A percentile compares a stretch with the other conserved stretches of the same genome.
phyloP scores from a whole-genome alignment of 2,329 filamentous ascomycete species.

The Decorospora gaudefroyi region DNA sequence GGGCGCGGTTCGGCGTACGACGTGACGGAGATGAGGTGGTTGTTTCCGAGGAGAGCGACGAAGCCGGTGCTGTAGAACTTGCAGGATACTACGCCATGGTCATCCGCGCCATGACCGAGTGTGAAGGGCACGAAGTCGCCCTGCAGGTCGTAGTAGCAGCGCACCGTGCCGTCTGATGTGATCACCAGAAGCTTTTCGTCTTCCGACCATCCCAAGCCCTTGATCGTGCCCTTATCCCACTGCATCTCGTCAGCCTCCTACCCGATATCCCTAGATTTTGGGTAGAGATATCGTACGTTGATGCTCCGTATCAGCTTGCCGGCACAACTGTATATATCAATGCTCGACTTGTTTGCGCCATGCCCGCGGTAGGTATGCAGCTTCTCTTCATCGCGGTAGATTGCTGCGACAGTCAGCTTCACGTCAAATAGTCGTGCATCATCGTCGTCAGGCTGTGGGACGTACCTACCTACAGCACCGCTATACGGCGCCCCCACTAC shows the following conservation, averaged over 20 bases:
- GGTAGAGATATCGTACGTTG: slow-evolving; percentile 52
- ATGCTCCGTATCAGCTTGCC: slow-evolving; percentile 86
- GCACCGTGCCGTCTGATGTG: slow-evolving; percentile 84
- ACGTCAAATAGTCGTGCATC: slow-evolving; percentile 3
- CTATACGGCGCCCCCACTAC: slow-evolving; percentile 90
- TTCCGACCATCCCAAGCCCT: slow-evolving; percentile 92
- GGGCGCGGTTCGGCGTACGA: slow-evolving; percentile 90
- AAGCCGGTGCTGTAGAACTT: slow-evolving; percentile 92
- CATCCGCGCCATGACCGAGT: slow-evolving; percentile 83
- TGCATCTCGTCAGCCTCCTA: slow-evolving; percentile 41
- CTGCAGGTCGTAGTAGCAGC: slow-evolving; percentile 89
- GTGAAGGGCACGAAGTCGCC: slow-evolving; percentile 95
- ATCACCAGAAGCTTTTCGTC: slow-evolving; percentile 90
- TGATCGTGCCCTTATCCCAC: slow-evolving; percentile 89
- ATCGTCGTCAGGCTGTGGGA: slow-evolving; percentile 10
- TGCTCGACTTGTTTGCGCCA: slow-evolving; percentile 74
- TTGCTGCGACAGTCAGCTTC: slow-evolving; percentile 61
- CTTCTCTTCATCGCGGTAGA: slow-evolving; percentile 87
- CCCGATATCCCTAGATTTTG: not conserved
- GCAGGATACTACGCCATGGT: slow-evolving; percentile 84
- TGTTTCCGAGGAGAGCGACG: slow-evolving; percentile 87
- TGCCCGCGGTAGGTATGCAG: slow-evolving; percentile 76
- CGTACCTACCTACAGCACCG: slow-evolving; percentile 78
- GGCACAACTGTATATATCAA: slow-evolving; percentile 92
- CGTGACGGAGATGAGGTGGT: slow-evolving; percentile 81